Evolutionary conservation across 169 alveolate species (phyloP), one percentile per base, ranked within the genome.

Genomic region (Hepatocystis sp.): DNA sequence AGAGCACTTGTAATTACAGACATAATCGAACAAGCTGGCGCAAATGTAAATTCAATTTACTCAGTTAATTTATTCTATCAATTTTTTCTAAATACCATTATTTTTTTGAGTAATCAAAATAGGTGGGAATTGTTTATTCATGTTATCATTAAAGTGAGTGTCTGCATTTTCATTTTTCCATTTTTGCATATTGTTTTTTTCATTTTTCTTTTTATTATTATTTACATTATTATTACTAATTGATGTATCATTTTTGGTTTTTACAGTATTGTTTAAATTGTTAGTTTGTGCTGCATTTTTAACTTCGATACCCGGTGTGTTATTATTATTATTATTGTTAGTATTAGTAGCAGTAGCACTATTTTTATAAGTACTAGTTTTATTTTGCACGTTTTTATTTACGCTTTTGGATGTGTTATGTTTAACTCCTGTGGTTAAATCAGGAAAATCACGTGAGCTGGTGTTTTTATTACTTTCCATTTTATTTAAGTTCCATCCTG

Each of bases 191-290:
- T 36, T 40, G 49, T 53, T 53, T 27, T 27, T 53, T 4, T 7
- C 23, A 53, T 53, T 53, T 11, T 53, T 55, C 4, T 34, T 34
- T 4, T 8, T 34, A 34, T 52, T 52, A 15, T 52, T 52, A 44
- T n/a, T 61, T 13, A 27, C 56, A n/a, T 28, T 66, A 11, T 47
- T 66, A 46, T 15, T 52, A 23, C 28, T 66, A n/a, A 71, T 76
- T 25, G 58, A 51, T 46, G 55, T 71, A 15, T 71, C 86, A 15
- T 58, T 71, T 71, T 71, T 71, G 28, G 78, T 71, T 10, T 71
- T 76, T 23, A 51, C 76, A 10, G 76, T 52, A 58, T 46, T 71
- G n/a, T 66, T 56, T 76, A 71, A 71, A 25, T 71, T 71, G 78
- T 42, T 71, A 44, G 55, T 71, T 44, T 58, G 78, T 8, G 65